Base-by-base conservation (phyloP, 192 early-diverging fungal species). In the Funneliformis geosporum region DNA sequence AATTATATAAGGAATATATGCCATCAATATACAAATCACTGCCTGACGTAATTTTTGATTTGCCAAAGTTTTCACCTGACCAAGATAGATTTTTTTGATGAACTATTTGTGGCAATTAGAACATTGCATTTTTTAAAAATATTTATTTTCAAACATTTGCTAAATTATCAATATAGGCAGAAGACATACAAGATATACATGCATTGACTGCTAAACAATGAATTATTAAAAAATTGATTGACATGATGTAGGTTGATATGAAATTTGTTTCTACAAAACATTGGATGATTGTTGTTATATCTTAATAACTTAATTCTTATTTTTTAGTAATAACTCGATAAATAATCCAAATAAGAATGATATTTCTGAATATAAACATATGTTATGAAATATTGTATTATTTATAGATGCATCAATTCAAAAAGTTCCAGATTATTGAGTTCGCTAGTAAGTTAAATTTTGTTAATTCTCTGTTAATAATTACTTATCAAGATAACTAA, bases 41-140 rank as follows among this genome's bases (percentile, higher is more conserved):
- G 23, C 76, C 76, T 18, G 39, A 77, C 2, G 33, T 25, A 8
- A 64, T 11, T 21, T 75, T 75, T 67, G 4, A 28, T 43, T 27
- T 77, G 21, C 76, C 69, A 66, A 66, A 38, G 9, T 62, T 44
- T 44, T 77, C 76, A 18, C 25, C 16, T 7, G 62, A 77, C 23
- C 61, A 66, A n/a, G 28, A 61, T 38, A 14, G 42, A 38, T n/a
- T 66, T 77, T 77, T 77, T 77, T 61, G 76, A 77, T 6, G 33
- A 66, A 12, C 65, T 67, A 38, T 39, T 77, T 66, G 61, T 33
- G 60, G 76, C 70, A 77, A 77, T 77, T 61, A 66, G 16, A 71
- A 33, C 33, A 11, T 66, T 66, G 23, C 21, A 73, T 75, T 33
- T 46, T 42, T 28, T 33, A n/a, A n/a, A 44, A 38, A 40, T 28